phyloP scores from a whole-genome alignment of 768 basidiomycete species.

The Lyophyllum shimeji region DNA sequence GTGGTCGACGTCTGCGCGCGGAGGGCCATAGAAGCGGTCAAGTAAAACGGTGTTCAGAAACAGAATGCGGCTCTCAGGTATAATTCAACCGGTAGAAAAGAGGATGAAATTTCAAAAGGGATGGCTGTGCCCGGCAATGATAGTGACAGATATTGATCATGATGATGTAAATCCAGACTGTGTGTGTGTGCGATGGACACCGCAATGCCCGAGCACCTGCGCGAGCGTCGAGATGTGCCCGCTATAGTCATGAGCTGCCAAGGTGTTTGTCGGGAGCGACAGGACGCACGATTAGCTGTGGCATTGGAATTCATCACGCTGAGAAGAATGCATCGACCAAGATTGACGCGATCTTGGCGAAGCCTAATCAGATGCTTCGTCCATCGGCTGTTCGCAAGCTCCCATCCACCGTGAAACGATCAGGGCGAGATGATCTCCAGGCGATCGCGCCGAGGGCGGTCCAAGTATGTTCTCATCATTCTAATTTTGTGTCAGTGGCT shows the following conservation, averaged over 20 bases:
- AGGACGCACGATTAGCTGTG: too few species aligned
- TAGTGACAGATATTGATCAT: conserved; percentile 16
- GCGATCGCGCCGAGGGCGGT: not conserved
- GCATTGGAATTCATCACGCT: not conserved
- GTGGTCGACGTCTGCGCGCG: conserved; percentile 71
- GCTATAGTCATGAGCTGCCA: too few species aligned
- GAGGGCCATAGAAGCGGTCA: conserved; percentile 48
- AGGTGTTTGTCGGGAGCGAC: not conserved
- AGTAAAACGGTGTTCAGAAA: not conserved
- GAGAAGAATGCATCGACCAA: not conserved
- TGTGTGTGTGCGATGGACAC: not conserved
- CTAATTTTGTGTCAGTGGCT: not conserved
- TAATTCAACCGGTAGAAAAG: not conserved
- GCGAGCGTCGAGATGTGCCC: not conserved
- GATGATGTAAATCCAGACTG: not conserved
- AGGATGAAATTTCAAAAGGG: not conserved
- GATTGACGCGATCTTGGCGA: not conserved
- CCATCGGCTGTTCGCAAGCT: not conserved
- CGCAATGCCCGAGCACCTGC: not conserved
- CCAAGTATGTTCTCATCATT: not conserved
- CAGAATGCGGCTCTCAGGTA: not conserved
- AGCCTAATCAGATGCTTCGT: not conserved
- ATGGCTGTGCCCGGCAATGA: conserved; percentile 15
- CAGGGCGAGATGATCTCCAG: not conserved
- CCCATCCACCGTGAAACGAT: not conserved